These are phyloP conservation scores for Teratosphaeria destructans DNA, from an alignment of 2,329 filamentous ascomycete genomes.

Conservation along the genomic window DNA sequence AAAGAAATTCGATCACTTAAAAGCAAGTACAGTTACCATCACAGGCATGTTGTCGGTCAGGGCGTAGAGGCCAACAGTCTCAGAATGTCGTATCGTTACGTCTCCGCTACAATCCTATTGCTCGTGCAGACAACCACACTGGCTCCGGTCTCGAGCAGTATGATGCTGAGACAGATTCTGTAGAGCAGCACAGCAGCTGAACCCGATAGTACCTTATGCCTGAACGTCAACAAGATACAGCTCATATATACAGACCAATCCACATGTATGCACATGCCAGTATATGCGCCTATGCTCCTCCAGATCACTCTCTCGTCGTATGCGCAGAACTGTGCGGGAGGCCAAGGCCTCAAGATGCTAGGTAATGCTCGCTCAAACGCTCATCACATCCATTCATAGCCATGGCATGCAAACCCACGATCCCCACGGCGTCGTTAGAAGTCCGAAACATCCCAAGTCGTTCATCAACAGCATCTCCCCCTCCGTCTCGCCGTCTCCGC, in stretches of 20 bases:
- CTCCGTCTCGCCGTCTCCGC: background rate
- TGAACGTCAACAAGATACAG: background rate
- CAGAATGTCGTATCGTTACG: no score
- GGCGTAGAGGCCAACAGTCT: no score
- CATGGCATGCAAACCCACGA: background rate
- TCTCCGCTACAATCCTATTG: no score
- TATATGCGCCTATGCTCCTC: background rate
- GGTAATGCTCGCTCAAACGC: background rate
- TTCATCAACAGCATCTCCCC: slow-evolving; percentile 1
- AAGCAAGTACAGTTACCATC: background rate
- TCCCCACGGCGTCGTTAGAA: background rate
- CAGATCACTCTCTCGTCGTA: background rate
- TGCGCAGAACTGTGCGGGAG: background rate
- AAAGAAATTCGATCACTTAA: background rate
- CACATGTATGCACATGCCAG: background rate
- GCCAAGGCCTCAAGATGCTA: background rate
- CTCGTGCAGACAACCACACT: no score
- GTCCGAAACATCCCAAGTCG: background rate
- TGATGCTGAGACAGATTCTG: no score
- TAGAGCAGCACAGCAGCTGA: background rate
- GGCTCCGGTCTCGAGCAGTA: no score
- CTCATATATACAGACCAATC: background rate
- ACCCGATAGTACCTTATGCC: no score
- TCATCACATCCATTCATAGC: background rate
- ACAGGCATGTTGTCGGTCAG: no score